Base-by-base conservation (phyloP, 306 rosid genomes). In the Quercus suber region DNA sequence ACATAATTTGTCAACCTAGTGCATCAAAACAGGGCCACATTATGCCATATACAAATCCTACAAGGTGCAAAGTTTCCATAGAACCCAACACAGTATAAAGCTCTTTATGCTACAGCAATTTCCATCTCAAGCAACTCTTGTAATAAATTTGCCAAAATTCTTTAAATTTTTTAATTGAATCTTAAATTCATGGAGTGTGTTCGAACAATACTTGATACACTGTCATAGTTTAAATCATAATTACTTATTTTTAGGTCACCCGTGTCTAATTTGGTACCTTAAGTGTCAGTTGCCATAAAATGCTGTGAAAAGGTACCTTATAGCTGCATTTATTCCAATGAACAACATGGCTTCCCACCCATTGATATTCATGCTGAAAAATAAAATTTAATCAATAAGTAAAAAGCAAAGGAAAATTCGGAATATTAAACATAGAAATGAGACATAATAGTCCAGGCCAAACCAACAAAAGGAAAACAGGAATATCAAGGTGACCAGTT, bases 301-400 rank as follows among this genome's bases (percentile, higher is more conserved):
- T 76, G 78, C 63, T 61, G 61, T 23, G 11, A 23, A 25, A 43
- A 55, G 2, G 55, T 87, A 91, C 98, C 99, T 87, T 56, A 95
- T 80, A 49, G 98, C 99, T 67, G 97, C 98, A 87, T 90, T 95
- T 61, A 95, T 78, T 72, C 99, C 99, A 72, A 95, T 80, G 81
- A 93, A 95, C 76, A 95, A 11, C 98, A 95, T 90, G 82, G 65
- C 77, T 86, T 95, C 99, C 87, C 87, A 84, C 31, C 96, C 98
- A 76, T 93, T 87, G 80, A 73, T 27, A 82, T 92, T 86, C 97
- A 91, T 84, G 89, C 99, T 95, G 84, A 18, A 80, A 81, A 55
- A 73, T 55, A 85, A 55, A 80, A 76, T 55, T 61, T 33, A 78
- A 76, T 41, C 60, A 25, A 74, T 83, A 3, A 83, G 85, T 71